Evolutionary conservation across 768 basidiomycete species (phyloP), one percentile per base, ranked within the genome.

Genomic region (Clavulina sp.): DNA sequence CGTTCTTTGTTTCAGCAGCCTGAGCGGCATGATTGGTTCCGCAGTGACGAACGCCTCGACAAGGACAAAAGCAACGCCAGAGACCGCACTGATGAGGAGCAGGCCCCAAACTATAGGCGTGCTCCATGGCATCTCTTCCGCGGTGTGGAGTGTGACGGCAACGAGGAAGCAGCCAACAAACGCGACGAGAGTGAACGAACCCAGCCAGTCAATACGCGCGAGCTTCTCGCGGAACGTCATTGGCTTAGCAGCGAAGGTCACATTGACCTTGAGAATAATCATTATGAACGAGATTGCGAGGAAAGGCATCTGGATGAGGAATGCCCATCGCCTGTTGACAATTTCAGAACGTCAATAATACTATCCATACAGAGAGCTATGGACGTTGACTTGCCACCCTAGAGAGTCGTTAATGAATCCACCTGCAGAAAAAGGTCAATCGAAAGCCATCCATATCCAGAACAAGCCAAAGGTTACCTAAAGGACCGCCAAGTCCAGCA

Each of bases 11-110:
- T 72, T 75, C 31, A 92, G 73, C 52, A 92, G 67, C 49, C 75
- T 75, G 56, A 95, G 66, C 47, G 93, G 93, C 79, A 99, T 82
- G 49, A 96, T 82, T 16, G 95, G 95, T 62, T 82, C 84, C 3
- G 75, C 71, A 2, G 86, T 78, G 69, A 75, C 78, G 57, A 73
- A 70, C 52, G 78, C 77, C 66, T 99, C 93, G 24, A 86, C 84
- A 43, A 76, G 61, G 30, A 92, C 61, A 63, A 99, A 97, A 2
- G 70, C 59, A 4, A 68, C 57, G 6, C 70, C 69, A 49, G 70
- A 80, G 21, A 81, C 54, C 46, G 64, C 64, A 57, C 85, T 81
- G 40, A 68, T 61, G 50, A 69, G 53, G 41, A 95, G 66, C 41
- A 89, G 70, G 13, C 76, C 77, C 61, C 69, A 74, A 50, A 97